phyloP scores from a whole-genome alignment of 257 asterid genomes.

The Rehmannia glutinosa region DNA sequence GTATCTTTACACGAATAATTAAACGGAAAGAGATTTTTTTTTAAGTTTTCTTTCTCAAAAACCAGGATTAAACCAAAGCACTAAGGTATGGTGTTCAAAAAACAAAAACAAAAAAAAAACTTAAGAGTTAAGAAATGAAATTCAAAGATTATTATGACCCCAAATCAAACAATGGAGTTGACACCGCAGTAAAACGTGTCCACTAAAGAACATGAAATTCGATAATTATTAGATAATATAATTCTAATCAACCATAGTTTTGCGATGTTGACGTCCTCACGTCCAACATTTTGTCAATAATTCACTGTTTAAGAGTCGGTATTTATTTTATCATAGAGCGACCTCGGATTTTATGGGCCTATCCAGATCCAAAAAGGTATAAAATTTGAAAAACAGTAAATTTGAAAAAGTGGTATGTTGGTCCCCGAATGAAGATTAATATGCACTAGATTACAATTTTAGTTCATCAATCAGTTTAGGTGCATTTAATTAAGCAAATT shows the following conservation, averaged over 20 bases:
- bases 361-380: neutral
- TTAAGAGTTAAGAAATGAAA: too few species aligned
- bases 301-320: neutral
- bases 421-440: neutral
- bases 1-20: too few species aligned
- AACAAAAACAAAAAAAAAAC: too few species aligned
- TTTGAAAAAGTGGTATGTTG: neutral
- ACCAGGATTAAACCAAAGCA: too few species aligned
- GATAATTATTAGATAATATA: neutral
- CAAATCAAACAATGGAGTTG: constrained; percentile 14
- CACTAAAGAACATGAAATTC: too few species aligned
- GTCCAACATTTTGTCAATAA: constrained; percentile 22
- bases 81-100: too few species aligned
- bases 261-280: constrained; percentile 15
- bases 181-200: constrained; percentile 24
- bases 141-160: neutral
- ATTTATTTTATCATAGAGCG: constrained; percentile 14
- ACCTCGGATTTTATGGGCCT: constrained; percentile 20
- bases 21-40: too few species aligned
- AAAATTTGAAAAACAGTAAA: neutral
- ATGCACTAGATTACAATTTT: constrained; percentile 18
- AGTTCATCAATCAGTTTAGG: too few species aligned
- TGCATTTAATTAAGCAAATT: too few species aligned
- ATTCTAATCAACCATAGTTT: constrained; percentile 14
- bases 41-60: too few species aligned